Percentiles rank a stretch among this genome's conserved stretches.
Evolutionary conservation across 2,329 filamentous ascomycete genomes (phyloP).

Genomic region (Pleurostoma richardsiae): DNA sequence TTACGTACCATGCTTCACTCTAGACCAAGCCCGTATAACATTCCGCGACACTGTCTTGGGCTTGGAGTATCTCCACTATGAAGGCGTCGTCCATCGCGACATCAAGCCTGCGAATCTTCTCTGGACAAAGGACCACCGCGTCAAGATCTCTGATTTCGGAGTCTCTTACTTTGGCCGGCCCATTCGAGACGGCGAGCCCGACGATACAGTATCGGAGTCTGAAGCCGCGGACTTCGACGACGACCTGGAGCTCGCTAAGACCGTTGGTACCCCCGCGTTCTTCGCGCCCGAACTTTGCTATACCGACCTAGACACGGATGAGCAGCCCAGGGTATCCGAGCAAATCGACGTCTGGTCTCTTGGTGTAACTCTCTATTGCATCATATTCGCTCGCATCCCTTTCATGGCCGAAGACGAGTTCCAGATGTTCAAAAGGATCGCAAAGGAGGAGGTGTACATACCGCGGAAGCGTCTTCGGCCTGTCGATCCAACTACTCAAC

Average conservation of each 20-base stretch:
- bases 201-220: constrained; percentile 70
- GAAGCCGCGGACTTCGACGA: constrained; percentile 87
- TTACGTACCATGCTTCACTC: constrained; percentile 89
- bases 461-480: constrained; percentile 78
- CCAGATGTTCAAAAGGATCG: constrained; percentile 86
- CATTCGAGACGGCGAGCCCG: constrained; percentile 74
- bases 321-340: constrained; percentile 75
- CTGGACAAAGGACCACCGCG: constrained; percentile 75
- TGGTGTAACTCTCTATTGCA: constrained; percentile 91
- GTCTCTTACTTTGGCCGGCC: constrained; percentile 94
- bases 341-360: constrained; percentile 98
- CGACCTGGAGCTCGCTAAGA: constrained; percentile 94
- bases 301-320: constrained; percentile 62
- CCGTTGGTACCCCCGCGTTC: constrained; percentile 94
- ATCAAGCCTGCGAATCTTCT: constrained; percentile 89
- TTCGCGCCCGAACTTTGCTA: constrained; percentile 96
- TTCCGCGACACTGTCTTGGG: constrained; percentile 93
- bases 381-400: constrained; percentile 89
- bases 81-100: constrained; percentile 78
- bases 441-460: constrained; percentile 87
- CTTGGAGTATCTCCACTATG: constrained; percentile 86
- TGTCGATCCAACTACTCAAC: constrained; percentile 55
- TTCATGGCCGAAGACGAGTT: constrained; percentile 91
- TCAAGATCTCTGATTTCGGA: constrained; percentile 98
- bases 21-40: constrained; percentile 73